Base-by-base conservation (phyloP, 2,329 filamentous ascomycete species). In the Cercospora sesami region DNA sequence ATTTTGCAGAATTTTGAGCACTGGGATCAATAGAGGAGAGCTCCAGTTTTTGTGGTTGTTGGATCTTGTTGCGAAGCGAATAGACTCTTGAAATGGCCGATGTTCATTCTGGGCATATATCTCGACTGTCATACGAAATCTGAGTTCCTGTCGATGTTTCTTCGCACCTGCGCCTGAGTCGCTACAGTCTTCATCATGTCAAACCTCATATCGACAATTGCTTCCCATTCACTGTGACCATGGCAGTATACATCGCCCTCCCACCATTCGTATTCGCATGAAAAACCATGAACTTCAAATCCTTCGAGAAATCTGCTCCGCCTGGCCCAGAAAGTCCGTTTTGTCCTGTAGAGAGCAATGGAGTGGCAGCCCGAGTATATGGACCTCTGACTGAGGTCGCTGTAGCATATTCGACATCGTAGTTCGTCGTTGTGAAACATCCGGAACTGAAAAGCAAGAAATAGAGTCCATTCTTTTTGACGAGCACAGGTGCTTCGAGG, bases 1-100 rank as follows among this genome's bases (percentile, higher is more conserved):
- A 80, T 89, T 26, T 79, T 94, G 67, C 83, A 81, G 69, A 88
- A 89, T 64, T 80, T 92, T 76, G 81, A 85, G 63, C 48, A 69
- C 26, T 77, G 74, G 74, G 68, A 74, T 60, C 45, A 60, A 55
- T 68, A 55, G 55, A 48, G 21, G 7, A n/a, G 16, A 58, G 55
- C 16, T 10, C 6, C 1, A 2, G 2, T 23, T 23, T 5, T 26
- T 23, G 26, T 45, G 21, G 16, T 28, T 57, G 0, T 31, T 55
- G 14, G 8, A 26, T 23, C 4, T 9, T 12, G 14, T 23, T 21
- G 18, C 3, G 16, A 14, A 48, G 9, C 45, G 18, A 16, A 5
- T 36, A 8, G 48, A 16, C 2, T 53, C 23, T 5, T 14, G 10
- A 14, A 28, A 16, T 6, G 14, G 23, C 28, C 48, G 23, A n/a